Evolutionary conservation across 2,329 filamentous ascomycete genomes (phyloP).

Genomic region (Aspergillus melleus): DNA sequence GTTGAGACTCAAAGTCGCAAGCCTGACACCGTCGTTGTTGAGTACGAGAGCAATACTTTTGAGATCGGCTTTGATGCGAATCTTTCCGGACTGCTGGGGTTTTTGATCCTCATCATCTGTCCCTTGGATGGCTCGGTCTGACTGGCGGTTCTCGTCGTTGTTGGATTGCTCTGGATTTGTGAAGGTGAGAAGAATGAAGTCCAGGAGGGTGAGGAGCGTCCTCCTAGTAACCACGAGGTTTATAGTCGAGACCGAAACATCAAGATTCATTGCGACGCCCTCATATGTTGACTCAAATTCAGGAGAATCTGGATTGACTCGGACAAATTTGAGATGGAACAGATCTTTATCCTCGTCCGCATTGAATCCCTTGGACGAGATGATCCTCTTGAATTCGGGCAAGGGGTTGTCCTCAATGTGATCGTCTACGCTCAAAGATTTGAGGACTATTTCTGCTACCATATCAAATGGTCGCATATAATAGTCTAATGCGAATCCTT

Average conservation of each 20-base stretch:
- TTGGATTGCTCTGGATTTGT: constrained; percentile 60
- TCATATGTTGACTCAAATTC: constrained; percentile 92
- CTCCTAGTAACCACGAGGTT: constrained; percentile 92
- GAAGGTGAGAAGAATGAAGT: constrained; percentile 94
- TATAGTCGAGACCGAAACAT: constrained; percentile 89
- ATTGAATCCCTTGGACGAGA: constrained; percentile 80
- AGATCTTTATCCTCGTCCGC: constrained; percentile 74
- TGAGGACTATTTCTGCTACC: constrained; percentile 85
- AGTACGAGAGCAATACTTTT: constrained; percentile 92
- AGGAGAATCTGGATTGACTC: constrained; percentile 85
- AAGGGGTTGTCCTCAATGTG: constrained; percentile 85
- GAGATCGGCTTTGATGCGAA: constrained; percentile 88
- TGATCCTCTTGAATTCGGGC: constrained; percentile 92
- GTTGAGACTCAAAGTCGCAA: constrained; percentile 89
- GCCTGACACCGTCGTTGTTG: constrained; percentile 94
- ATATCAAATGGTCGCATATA: constrained; percentile 89
- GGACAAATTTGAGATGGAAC: constrained; percentile 84
- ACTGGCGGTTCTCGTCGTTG: constrained; percentile 33
- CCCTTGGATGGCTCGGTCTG: constrained; percentile 31
- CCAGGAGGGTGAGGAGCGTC: constrained; percentile 85
- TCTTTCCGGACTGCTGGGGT: constrained; percentile 62
- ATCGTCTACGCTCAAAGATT: constrained; percentile 86
- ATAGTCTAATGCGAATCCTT: constrained; percentile 83
- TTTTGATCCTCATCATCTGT: constrained; percentile 25
- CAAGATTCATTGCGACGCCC: constrained; percentile 89